These are phyloP conservation scores for Pisolithus thermaeus DNA, from an alignment of 1,284 basidiomycete genomes.

Conservation along the genomic window DNA sequence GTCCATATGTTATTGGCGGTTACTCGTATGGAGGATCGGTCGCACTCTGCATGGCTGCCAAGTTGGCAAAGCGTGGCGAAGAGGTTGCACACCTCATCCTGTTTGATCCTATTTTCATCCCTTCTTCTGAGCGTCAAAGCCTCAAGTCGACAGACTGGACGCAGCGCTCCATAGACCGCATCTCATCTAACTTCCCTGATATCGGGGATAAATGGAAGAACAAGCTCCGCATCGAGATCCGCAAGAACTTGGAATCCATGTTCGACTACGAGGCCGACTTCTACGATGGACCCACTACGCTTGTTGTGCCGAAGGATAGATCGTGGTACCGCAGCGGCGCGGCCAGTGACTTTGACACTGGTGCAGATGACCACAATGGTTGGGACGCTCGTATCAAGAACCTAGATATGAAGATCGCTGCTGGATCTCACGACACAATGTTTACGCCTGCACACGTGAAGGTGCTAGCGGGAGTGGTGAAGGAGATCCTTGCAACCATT, in stretches of 20 bases:
- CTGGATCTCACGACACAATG: conserved; percentile 26
- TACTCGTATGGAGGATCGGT: conserved; percentile 27
- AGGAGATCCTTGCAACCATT: conserved; percentile 15
- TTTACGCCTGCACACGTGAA: conserved; percentile 28
- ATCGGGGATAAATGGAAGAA: conserved; percentile 27
- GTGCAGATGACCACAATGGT: conserved; percentile 26
- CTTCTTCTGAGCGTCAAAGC: conserved; percentile 19
- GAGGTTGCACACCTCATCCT: conserved; percentile 21
- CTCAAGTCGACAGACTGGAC: conserved; percentile 27
- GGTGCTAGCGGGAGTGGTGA: conserved; percentile 23
- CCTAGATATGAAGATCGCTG: conserved; percentile 21
- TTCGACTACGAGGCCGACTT: conserved; percentile 24
- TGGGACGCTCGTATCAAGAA: conserved; percentile 24
- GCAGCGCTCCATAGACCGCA: conserved; percentile 24
- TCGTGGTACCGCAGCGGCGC: conserved; percentile 25
- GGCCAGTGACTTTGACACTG: conserved; percentile 28
- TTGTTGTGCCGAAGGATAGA: conserved; percentile 26
- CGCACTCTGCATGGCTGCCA: conserved; percentile 23
- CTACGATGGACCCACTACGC: conserved; percentile 20
- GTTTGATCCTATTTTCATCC: conserved; percentile 26
- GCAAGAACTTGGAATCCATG: conserved; percentile 26
- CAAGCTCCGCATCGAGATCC: conserved; percentile 22
- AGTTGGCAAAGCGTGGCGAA: conserved; percentile 19
- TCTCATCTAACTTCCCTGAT: conserved; percentile 25
- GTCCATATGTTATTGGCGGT: conserved; percentile 22